A percentile compares a stretch with the other conserved stretches of the same genome.
These are phyloP conservation scores for Amorphotheca resinae DNA, from an alignment of 495 filamentous ascomycete species.

Conservation along the genomic window DNA sequence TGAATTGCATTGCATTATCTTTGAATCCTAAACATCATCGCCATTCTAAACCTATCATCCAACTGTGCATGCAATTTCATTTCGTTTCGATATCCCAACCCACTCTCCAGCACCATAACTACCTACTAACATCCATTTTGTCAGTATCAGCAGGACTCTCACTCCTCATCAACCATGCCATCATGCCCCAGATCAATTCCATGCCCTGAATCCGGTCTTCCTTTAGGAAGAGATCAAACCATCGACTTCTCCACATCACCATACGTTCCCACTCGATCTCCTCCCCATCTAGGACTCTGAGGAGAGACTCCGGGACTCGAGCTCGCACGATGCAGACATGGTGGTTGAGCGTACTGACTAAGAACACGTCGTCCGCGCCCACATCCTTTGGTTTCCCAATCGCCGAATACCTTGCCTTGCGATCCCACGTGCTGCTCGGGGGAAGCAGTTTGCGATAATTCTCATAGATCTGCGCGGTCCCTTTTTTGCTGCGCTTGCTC, in stretches of 20 bases:
- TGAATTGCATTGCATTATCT: no score
- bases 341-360: constrained; percentile 72
- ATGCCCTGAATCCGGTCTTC: constrained; percentile 61
- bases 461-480: constrained; percentile 39
- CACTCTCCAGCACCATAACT: no score
- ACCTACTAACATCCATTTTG: background rate
- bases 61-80: no score
- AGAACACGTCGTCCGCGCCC: constrained; percentile 56
- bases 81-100: no score
- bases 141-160: background rate
- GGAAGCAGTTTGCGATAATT: constrained; percentile 47
- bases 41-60: no score
- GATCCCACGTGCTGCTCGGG: constrained; percentile 62
- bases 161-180: constrained; percentile 50
- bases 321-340: constrained; percentile 67
- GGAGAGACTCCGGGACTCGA: constrained; percentile 53
- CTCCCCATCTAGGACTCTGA: constrained; percentile 38
- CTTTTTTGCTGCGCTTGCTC: constrained; percentile 24
- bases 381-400: constrained; percentile 40
- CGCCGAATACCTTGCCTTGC: constrained; percentile 54
- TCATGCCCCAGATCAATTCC: constrained; percentile 61
- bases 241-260: constrained; percentile 54
- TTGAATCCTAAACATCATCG: no score
- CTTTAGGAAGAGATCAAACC: constrained; percentile 63
- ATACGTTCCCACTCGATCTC: constrained; percentile 36